Percentiles rank a stretch among this genome's conserved stretches.
Conservation (phyloP, 768 basidiomycete genomes). For the Antrodiella citrinella region DNA sequence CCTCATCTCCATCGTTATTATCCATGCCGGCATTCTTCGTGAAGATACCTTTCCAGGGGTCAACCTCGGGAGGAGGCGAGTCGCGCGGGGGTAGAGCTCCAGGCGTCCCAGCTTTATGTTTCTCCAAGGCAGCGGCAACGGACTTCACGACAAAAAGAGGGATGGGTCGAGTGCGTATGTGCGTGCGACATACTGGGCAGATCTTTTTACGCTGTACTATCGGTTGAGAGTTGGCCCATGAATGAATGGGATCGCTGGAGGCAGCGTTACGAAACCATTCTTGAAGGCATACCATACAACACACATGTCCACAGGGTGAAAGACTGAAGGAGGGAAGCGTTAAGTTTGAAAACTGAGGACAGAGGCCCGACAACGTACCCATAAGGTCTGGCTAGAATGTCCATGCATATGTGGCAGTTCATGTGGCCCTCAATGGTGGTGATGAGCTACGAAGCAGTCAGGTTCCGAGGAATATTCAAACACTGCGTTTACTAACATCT, state of each 20-base stretch:
- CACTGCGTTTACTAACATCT: slow-evolving; percentile 34
- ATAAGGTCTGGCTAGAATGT: slow-evolving; percentile 54
- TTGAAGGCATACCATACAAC: slow-evolving; percentile 65
- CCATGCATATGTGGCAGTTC: slow-evolving; percentile 76
- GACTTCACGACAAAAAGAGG: slow-evolving; percentile 65
- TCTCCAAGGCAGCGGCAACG: slow-evolving; percentile 40
- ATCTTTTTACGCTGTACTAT: slow-evolving; percentile 55
- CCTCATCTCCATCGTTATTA: slow-evolving; percentile 23
- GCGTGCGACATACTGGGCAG: slow-evolving; percentile 64
- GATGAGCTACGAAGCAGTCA: slow-evolving; percentile 34
- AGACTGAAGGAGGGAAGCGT: slow-evolving; percentile 33
- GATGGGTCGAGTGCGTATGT: slow-evolving; percentile 49
- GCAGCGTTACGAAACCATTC: slow-evolving; percentile 75
- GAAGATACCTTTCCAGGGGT: slow-evolving; percentile 73
- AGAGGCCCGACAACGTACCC: slow-evolving; percentile 37
- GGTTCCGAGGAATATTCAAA: background rate
- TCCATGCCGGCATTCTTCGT: slow-evolving; percentile 16
- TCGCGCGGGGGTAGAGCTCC: slow-evolving; percentile 15
- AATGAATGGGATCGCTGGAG: slow-evolving; percentile 33
- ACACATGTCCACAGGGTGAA: slow-evolving; percentile 71
- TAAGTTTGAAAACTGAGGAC: background rate
- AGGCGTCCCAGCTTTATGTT: slow-evolving; percentile 26
- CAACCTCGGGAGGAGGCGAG: slow-evolving; percentile 29
- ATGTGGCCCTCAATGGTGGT: slow-evolving; percentile 48
- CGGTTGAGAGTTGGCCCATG: slow-evolving; percentile 33